phyloP scores from a whole-genome alignment of 73 alveolate genomes.

The Diophrys sp. region DNA sequence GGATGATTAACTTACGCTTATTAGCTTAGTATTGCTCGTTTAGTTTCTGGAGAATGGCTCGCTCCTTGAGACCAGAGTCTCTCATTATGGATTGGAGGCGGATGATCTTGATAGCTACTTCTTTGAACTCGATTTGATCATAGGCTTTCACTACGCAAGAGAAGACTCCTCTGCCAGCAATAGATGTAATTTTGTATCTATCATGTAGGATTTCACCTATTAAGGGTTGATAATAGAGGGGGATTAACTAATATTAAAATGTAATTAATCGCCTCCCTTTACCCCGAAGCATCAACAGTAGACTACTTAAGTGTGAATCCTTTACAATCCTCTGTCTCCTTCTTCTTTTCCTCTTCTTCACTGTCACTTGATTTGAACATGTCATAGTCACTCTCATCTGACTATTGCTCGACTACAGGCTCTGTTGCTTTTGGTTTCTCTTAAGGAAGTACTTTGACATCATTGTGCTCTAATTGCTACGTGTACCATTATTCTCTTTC shows the following conservation, averaged over 20 bases:
- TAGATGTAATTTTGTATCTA: conserved; percentile 38
- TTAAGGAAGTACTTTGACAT: neutral
- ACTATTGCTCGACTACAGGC: neutral
- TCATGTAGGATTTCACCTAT: conserved; percentile 65
- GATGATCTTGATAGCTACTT: conserved; percentile 73
- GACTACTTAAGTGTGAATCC: neutral
- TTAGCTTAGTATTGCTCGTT: conserved; percentile 67
- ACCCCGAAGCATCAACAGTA: neutral
- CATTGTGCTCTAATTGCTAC: neutral
- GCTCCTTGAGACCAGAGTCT: conserved; percentile 77
- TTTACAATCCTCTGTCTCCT: neutral
- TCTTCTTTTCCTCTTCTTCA: neutral
- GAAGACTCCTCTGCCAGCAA: conserved; percentile 76
- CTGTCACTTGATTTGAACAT: neutral
- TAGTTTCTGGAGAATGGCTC: conserved; percentile 44
- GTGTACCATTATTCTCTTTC: conserved; percentile 3
- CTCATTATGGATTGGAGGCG: conserved; percentile 67
- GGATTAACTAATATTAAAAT: no score
- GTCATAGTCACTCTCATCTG: neutral
- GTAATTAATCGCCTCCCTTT: no score
- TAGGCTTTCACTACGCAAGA: conserved; percentile 66
- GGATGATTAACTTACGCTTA: conserved; percentile 56
- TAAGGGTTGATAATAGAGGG: conserved; percentile 47
- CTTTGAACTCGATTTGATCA: conserved; percentile 15
- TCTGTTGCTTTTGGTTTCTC: neutral